Evolutionary conservation across 441 rosid species (phyloP), one percentile per base, ranked within the genome.

Genomic region (Brassica hybrid): DNA sequence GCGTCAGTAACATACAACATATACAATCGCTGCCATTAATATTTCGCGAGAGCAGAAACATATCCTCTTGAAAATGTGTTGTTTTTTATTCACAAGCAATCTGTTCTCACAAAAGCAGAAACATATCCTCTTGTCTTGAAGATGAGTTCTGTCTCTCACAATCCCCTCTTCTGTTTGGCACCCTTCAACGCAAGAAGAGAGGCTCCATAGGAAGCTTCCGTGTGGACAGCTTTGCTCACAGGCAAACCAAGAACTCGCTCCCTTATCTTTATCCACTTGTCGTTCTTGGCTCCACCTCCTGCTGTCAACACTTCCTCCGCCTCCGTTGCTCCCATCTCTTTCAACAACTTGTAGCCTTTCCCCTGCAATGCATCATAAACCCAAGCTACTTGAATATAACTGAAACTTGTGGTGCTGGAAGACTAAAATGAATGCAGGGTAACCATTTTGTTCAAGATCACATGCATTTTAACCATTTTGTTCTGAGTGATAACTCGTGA

Each of bases 151-250:
- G 52, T 59, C 57, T 79, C 43, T 63, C 32, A 73, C 30, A 73
- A 56, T 0, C n/a, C 17, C 2, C 5, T 43, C 25, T 60, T 74
- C 18, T 67, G 66, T 73, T 75, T 77, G 48, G 83, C 84, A 7
- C 93, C 94, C 77, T 90, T 89, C 78, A 92, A 32, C 19, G 95
- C 97, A 75, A 94, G 79, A 56, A 94, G 84, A 36, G 97, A 96
- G 76, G 99, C 96, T 78, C 99, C 99, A 74, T 85, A 94, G 8
- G 99, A 93, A 72, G 98, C 99, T 87, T 94, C 99, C 0, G 94
- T 93, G 64, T 91, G 94, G 70, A 61, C 21, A 16, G 96, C 99
- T 45, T 82, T 83, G 17, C 85, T 83, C 76, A 91, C 94, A 0
- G 94, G 94, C 77, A 93, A 82, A 18, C 97, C 90, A 0, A 91